A percentile compares a stretch with the other conserved stretches of the same genome.
These are phyloP conservation scores for Zoysia japonica DNA, from an alignment of 176 grass and related monocot species.

Conservation along the genomic window DNA sequence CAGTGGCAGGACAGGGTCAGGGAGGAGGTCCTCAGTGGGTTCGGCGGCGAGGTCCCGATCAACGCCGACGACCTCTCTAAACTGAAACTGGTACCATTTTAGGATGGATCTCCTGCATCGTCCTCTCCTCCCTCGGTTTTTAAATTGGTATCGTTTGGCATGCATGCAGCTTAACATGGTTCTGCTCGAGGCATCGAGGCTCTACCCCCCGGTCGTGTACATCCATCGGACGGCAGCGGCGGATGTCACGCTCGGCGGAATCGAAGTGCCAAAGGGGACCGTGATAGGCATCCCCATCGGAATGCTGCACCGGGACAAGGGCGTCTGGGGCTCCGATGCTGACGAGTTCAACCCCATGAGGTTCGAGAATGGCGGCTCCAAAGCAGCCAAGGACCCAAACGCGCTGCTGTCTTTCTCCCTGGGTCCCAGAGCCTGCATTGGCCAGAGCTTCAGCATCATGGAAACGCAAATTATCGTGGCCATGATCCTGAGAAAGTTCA, in stretches of 20 bases:
- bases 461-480: constrained; percentile 43
- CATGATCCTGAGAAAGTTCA: constrained; percentile 50
- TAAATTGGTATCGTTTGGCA: too few species aligned
- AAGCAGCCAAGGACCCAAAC: constrained; percentile 24
- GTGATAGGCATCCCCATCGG: constrained; percentile 29
- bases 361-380: constrained; percentile 33
- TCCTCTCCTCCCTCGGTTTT: too few species aligned
- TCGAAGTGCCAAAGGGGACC: background rate
- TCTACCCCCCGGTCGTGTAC: constrained; percentile 30
- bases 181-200: constrained; percentile 42
- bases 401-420: constrained; percentile 48
- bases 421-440: constrained; percentile 46
- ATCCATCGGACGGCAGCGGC: constrained; percentile 15
- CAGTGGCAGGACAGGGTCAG: constrained; percentile 51
- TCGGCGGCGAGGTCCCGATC: background rate
- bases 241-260: background rate
- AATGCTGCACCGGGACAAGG: constrained; percentile 45
- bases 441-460: constrained; percentile 51
- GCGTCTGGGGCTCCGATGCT: constrained; percentile 60
- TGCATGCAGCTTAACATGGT: constrained; percentile 38
- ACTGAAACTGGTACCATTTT: constrained; percentile 24
- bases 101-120: too few species aligned
- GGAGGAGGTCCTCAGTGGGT: constrained; percentile 39
- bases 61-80: constrained; percentile 14
- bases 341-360: constrained; percentile 56